phyloP scores from a whole-genome alignment of 352 stramenopile species.

The Globisporangium apiculatum region DNA sequence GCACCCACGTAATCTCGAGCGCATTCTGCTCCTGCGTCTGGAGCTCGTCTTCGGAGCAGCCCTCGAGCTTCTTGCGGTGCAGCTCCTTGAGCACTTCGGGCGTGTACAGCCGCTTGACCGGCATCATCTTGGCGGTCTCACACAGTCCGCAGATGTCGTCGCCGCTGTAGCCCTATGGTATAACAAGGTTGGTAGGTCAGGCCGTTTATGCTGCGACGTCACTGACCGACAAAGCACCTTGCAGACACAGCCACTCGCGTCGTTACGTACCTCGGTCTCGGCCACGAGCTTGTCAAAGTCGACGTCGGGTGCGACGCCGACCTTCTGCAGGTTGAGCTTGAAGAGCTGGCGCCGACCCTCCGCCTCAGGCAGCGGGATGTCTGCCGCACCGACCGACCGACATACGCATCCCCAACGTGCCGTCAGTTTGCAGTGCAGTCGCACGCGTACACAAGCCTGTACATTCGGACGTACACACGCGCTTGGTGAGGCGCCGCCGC shows the following conservation, averaged over 20 bases:
- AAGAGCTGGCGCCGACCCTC: slow-evolving; percentile 65
- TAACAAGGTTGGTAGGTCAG: too few species aligned
- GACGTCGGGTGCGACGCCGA: slow-evolving; percentile 79
- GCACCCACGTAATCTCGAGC: slow-evolving; percentile 42
- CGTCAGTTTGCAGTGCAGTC: too few species aligned
- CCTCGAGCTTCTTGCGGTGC: slow-evolving; percentile 47
- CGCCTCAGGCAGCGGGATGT: slow-evolving; percentile 50
- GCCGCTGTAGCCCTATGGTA: slow-evolving; percentile 37
- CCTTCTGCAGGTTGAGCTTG: slow-evolving; percentile 58
- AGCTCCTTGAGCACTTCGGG: slow-evolving; percentile 57
- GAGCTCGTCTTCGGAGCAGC: slow-evolving; percentile 42
- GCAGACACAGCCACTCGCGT: background rate
- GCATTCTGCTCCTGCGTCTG: slow-evolving; percentile 51
- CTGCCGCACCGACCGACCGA: background rate
- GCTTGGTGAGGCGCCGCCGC: slow-evolving; percentile 92
- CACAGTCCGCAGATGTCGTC: slow-evolving; percentile 57
- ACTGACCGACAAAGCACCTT: too few species aligned
- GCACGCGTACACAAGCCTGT: background rate
- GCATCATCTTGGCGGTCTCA: slow-evolving; percentile 75
- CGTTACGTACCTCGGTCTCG: slow-evolving; percentile 53
- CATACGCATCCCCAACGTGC: too few species aligned
- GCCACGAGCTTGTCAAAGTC: slow-evolving; percentile 61
- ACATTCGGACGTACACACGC: slow-evolving; percentile 67
- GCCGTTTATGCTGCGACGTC: too few species aligned
- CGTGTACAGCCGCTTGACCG: slow-evolving; percentile 72